Conservation (phyloP, 2,329 filamentous ascomycete species). For the Alternaria sp. region DNA sequence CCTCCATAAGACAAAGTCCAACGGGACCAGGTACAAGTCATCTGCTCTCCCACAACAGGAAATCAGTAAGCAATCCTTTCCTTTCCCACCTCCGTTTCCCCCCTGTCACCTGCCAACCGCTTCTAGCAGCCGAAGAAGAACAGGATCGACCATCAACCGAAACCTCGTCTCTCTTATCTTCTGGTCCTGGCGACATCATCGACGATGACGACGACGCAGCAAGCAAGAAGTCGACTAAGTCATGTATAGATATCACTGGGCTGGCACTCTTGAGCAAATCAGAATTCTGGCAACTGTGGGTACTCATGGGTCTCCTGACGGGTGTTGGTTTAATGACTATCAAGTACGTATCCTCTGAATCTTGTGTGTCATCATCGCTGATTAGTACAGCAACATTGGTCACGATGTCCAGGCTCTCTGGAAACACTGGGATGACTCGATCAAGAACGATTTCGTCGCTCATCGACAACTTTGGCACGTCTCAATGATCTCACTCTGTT, state of each 20-base stretch:
- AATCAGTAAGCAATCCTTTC: constrained; percentile 66
- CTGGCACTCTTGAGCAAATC: constrained; percentile 72
- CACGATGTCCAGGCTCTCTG: constrained; percentile 89
- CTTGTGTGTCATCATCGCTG: constrained; percentile 28
- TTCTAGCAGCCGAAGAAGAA: constrained; percentile 46
- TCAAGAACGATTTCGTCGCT: constrained; percentile 77
- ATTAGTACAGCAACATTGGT: constrained; percentile 80
- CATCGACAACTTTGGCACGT: constrained; percentile 90
- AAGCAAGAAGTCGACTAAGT: constrained; percentile 74
- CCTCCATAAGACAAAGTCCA: constrained; percentile 58
- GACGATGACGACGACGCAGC: constrained; percentile 54
- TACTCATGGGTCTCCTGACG: constrained; percentile 86
- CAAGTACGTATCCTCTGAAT: constrained; percentile 71
- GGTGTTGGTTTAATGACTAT: constrained; percentile 98
- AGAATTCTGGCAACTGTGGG: constrained; percentile 92
- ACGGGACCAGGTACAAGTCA: constrained; percentile 54
- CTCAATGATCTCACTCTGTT: constrained; percentile 88
- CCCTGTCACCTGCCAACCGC: constrained; percentile 45
- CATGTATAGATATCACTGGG: constrained; percentile 90
- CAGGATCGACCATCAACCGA: constrained; percentile 67
- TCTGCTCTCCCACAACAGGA: constrained; percentile 56
- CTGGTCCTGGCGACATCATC: constrained; percentile 65
- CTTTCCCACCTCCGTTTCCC: constrained; percentile 15
- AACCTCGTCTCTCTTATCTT: constrained; percentile 77
- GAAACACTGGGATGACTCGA: constrained; percentile 80